A percentile compares a stretch with the other conserved stretches of the same genome.
These are phyloP conservation scores for Trichomonas vaginalis DNA, from an alignment of 208 protist genomes.

Conservation along the genomic window DNA sequence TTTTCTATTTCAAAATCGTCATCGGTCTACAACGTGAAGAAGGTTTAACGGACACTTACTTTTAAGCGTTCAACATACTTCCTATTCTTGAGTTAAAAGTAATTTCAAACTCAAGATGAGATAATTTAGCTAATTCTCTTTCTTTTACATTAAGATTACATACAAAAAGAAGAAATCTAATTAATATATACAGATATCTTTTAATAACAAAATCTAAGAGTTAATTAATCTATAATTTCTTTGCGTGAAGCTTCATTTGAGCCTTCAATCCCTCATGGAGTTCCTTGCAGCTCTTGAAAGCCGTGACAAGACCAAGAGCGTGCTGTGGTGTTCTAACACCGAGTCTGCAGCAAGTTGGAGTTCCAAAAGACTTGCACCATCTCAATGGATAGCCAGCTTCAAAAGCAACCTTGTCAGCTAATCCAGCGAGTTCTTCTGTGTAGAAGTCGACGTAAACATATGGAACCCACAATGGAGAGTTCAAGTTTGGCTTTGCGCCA, in stretches of 20 bases:
- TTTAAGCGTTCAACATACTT: no score
- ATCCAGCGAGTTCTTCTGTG: not conserved
- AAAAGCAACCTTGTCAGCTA: not conserved
- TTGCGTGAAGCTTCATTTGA: not conserved
- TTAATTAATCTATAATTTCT: no score
- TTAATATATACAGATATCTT: no score
- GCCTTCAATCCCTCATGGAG: not conserved
- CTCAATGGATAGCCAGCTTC: not conserved
- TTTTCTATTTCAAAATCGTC: no score
- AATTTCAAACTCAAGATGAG: no score
- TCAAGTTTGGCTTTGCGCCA: not conserved
- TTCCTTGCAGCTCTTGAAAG: not conserved
- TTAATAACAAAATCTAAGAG: no score
- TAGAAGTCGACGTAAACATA: not conserved
- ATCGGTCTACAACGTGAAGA: no score
- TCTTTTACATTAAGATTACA: no score
- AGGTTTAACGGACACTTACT: no score
- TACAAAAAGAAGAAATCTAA: no score
- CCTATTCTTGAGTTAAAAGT: no score
- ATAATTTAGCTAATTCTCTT: no score
- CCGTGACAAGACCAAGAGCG: not conserved
- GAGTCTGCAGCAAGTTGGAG: not conserved
- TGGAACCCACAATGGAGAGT: not conserved
- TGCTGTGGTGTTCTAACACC: not conserved
- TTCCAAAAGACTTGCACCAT: not conserved